Evolutionary conservation across 495 filamentous ascomycete species (phyloP).

Genomic region (Schizothecium vesticola): DNA sequence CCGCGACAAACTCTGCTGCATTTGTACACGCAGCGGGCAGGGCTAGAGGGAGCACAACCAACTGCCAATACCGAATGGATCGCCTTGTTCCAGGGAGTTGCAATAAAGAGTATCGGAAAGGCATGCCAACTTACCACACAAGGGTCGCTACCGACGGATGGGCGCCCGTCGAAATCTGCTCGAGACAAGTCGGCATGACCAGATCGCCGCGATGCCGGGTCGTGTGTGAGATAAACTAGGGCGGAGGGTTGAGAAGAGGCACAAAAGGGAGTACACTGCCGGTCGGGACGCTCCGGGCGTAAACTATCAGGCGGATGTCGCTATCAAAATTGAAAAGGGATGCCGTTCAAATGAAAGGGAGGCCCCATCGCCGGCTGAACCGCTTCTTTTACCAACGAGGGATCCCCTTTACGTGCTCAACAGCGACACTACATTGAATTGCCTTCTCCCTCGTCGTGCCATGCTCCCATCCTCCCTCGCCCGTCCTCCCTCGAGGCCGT

Average conservation of each 20-base stretch:
- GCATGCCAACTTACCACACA: not conserved
- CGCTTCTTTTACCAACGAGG: not conserved
- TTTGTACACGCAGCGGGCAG: not conserved
- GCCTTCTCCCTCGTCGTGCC: not conserved
- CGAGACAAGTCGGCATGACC: not conserved
- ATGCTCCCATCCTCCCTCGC: not conserved
- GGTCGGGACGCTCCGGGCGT: constrained; percentile 15
- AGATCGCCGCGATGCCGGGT: not conserved
- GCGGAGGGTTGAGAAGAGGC: constrained; percentile 11
- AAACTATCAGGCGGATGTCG: not conserved
- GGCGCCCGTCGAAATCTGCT: constrained; percentile 5
- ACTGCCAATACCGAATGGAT: not conserved
- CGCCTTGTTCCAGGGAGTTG: constrained; percentile 5
- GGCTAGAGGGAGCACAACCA: not conserved
- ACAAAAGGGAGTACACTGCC: constrained; percentile 18
- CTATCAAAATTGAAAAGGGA: not conserved
- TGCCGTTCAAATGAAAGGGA: not conserved
- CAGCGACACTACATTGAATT: not conserved
- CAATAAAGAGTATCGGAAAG: not conserved
- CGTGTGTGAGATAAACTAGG: constrained; percentile 21
- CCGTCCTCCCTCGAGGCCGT: constrained; percentile 1
- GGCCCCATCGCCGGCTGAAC: not conserved
- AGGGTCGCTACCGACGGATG: constrained; percentile 1
- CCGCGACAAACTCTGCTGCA: not conserved
- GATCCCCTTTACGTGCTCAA: not conserved